phyloP scores from a whole-genome alignment of 352 stramenopile species.

The Phytophthora tentaculata region DNA sequence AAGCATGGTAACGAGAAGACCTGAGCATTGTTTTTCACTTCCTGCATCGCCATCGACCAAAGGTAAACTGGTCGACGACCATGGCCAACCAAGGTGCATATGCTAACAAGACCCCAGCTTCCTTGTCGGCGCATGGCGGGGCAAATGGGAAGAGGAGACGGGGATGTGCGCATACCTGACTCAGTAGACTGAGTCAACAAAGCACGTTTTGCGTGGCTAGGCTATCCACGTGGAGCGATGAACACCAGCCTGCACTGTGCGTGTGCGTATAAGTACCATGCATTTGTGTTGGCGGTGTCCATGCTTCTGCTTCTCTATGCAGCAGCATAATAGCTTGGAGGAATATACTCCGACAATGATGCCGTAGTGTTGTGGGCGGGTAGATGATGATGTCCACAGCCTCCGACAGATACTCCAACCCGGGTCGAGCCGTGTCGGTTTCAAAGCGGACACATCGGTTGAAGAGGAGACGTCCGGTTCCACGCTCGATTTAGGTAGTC shows the following conservation, averaged over 20 bases:
- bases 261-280: not conserved
- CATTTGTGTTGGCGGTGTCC: no score
- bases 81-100: no score
- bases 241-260: conserved; percentile 26
- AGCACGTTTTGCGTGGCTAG: not conserved
- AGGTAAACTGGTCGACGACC: no score
- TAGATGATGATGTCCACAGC: conserved; percentile 2
- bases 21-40: no score
- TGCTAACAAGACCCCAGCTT: no score
- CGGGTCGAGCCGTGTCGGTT: conserved; percentile 6
- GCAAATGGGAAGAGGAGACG: conserved; percentile 9
- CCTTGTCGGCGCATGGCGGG: conserved; percentile 14
- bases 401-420: conserved; percentile 14
- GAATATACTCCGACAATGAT: not conserved
- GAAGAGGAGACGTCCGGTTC: not conserved
- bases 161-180: conserved; percentile 26
- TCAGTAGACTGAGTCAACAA: conserved; percentile 34
- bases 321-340: no score
- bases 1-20: not conserved
- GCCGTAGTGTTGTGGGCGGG: conserved; percentile 3
- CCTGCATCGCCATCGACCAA: no score
- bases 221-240: conserved; percentile 17
- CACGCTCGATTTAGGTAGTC: conserved; percentile 10
- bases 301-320: not conserved
- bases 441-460: conserved; percentile 7